Evolutionary conservation across 1,284 basidiomycete species (phyloP), one percentile per base, ranked within the genome.

Genomic region (Mycena citricolor): DNA sequence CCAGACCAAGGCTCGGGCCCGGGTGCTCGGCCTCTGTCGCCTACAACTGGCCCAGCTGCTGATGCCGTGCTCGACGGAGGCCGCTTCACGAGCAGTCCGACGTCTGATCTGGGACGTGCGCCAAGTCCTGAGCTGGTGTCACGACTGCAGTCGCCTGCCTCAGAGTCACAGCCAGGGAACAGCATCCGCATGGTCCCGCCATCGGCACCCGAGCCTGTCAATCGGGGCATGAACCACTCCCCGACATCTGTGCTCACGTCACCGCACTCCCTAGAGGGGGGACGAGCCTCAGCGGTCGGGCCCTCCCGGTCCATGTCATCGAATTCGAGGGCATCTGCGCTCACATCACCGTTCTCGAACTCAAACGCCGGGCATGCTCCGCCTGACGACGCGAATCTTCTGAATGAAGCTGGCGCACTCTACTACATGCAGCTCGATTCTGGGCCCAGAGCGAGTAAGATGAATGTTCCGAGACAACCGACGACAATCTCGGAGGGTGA

Each of bases 361-460:
- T 8, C 33, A 1, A 26, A 20, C 8, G 16, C 24, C 17, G 16
- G 21, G 17, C 24, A 22, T 8, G 12, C 28, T 22, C 20, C 30
- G 13, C 34, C 36, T 28, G 64, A 69, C 2, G 63, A 62, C 25
- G 61, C 68, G 40, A 70, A 69, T 43, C 64, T 81, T n/a, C 67
- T 72, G 41, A 71, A 75, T 47, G 80, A 83, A 51, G 74, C 76
- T 21, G 78, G 75, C 31, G 83, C 82, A 8, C 59, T 86, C 39
- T 85, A 76, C 62, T 83, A 81, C 56, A 81, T 87, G 78, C 77
- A 81, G 47, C 74, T 74, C 35, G 71, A 76, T 17, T 62, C 67
- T 41, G 63, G 65, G 41, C 42, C 58, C 49, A n/a, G n/a, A n/a
- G n/a, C n/a, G n/a, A 51, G 41, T 31, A 24, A 48, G 31, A 49